Base-by-base conservation (phyloP, 768 basidiomycete genomes). In the Obba rivulosa region DNA sequence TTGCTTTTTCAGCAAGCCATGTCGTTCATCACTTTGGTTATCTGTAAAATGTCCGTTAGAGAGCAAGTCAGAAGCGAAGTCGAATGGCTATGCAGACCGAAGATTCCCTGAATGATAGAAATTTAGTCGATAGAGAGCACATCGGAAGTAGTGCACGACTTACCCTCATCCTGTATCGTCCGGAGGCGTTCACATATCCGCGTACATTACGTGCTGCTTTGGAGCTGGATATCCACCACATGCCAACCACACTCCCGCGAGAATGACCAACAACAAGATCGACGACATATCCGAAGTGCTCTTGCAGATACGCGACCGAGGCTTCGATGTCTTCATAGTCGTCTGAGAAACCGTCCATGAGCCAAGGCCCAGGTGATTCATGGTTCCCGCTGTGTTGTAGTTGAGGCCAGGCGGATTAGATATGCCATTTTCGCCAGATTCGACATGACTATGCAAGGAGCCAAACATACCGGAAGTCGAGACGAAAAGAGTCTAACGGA, bases 401-500 rank as follows among this genome's bases (percentile, higher is more conserved):
- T n/a, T n/a, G n/a, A n/a, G 11, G 23, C n/a, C 17, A 25, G 17
- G 31, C 16, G 8, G 34, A 14, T 45, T 49, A 49, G 51, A 41
- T n/a, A n/a, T n/a, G n/a, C n/a, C n/a, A n/a, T n/a, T n/a, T n/a
- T n/a, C n/a, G n/a, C n/a, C 36, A 43, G 48, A 31, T 24, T 41
- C 41, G 44, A 11, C 45, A 36, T 21, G 16, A 25, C 36, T 37
- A 34, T 14, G 31, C 24, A 31, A 40, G 22, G 34, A 28, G 36
- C 22, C 34, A 31, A 21, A 60, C 78, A 48, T 58, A 89, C 87
- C 87, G 79, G 67, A 92, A 92, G 63, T 92, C 89, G 58, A 92
- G 90, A 25, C 88, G 77, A 62, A 92, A 90, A 2, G 87, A 90
- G 63, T 92, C 89, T 20, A 87, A 58, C 0, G 86, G 83, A 13